Conservation (phyloP, 495 filamentous ascomycete species). For the Rostrohypoxylon terebratum region DNA sequence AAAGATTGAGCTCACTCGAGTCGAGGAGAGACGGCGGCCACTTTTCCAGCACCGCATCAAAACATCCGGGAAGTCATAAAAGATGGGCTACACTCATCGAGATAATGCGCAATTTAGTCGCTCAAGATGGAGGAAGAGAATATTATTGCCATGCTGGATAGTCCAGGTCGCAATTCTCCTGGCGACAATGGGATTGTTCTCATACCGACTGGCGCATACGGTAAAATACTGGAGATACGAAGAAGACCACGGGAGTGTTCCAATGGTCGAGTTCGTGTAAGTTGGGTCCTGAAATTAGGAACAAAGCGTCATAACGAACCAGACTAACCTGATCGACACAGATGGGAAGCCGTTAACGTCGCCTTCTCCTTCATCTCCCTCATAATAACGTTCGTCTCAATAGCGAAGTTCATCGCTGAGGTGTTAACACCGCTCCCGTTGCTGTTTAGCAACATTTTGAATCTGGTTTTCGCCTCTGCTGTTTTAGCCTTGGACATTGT, state of each 20-base stretch:
- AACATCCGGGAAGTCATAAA: background rate
- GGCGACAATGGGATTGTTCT: constrained; percentile 60
- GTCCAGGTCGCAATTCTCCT: constrained; percentile 55
- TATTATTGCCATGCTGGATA: constrained; percentile 57
- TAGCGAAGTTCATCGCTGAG: constrained; percentile 57
- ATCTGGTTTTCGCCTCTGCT: constrained; percentile 55
- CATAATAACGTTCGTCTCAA: constrained; percentile 55
- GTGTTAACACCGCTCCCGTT: constrained; percentile 59
- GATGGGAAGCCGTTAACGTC: constrained; percentile 62
- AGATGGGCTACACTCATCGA: constrained; percentile 50
- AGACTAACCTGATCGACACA: constrained; percentile 36
- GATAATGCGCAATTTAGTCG: constrained; percentile 59
- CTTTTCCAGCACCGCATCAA: background rate
- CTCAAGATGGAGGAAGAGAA: constrained; percentile 55
- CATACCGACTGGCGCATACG: constrained; percentile 60
- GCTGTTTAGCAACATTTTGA: constrained; percentile 58
- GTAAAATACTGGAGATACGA: constrained; percentile 54
- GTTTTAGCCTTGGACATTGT: constrained; percentile 61
- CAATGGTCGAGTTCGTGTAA: constrained; percentile 62
- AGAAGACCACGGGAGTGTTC: constrained; percentile 49
- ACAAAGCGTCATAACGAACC: background rate
- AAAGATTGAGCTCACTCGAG: background rate
- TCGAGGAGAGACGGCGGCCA: background rate
- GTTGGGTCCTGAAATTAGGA: constrained; percentile 22
- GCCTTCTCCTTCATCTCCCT: constrained; percentile 56